Conservation (phyloP, 768 basidiomycete species). For the Tubosaeta sp. region DNA sequence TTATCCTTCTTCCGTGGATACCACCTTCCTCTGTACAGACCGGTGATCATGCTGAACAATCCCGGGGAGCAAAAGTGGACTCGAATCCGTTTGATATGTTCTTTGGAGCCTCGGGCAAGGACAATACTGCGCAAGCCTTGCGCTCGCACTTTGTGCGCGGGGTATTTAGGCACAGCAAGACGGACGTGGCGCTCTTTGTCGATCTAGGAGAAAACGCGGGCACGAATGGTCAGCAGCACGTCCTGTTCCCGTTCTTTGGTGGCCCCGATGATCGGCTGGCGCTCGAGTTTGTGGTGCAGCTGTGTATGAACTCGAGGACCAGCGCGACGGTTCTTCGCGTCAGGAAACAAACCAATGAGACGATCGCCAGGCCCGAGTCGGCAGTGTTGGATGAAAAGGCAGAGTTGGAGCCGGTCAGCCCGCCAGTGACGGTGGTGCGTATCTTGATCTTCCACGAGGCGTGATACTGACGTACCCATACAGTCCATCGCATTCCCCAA, state of each 20-base stretch:
- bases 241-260: conserved; percentile 90
- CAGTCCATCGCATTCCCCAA: conserved; percentile 55
- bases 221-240: conserved; percentile 42
- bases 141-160: conserved; percentile 84
- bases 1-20: conserved; percentile 85
- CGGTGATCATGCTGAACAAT: conserved; percentile 26
- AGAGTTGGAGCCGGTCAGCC: conserved; percentile 28
- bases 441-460: not conserved
- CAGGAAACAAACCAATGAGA: conserved; percentile 39
- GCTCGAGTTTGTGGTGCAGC: conserved; percentile 73
- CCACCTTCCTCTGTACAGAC: conserved; percentile 37
- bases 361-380: conserved; percentile 49
- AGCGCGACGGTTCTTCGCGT: conserved; percentile 74
- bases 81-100: conserved; percentile 75
- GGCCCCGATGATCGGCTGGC: conserved; percentile 92
- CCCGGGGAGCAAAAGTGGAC: conserved; percentile 15
- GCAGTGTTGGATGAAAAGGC: conserved; percentile 52
- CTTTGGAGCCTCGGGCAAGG: conserved; percentile 52
- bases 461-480: not conserved
- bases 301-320: conserved; percentile 58
- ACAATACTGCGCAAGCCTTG: conserved; percentile 50
- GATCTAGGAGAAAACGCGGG: conserved; percentile 51
- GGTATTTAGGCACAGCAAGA: conserved; percentile 67
- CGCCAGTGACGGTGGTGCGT: conserved; percentile 8
- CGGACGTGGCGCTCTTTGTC: conserved; percentile 82